phyloP scores from a whole-genome alignment of 768 basidiomycete genomes.

The Cystofilobasidium bisporidii region DNA sequence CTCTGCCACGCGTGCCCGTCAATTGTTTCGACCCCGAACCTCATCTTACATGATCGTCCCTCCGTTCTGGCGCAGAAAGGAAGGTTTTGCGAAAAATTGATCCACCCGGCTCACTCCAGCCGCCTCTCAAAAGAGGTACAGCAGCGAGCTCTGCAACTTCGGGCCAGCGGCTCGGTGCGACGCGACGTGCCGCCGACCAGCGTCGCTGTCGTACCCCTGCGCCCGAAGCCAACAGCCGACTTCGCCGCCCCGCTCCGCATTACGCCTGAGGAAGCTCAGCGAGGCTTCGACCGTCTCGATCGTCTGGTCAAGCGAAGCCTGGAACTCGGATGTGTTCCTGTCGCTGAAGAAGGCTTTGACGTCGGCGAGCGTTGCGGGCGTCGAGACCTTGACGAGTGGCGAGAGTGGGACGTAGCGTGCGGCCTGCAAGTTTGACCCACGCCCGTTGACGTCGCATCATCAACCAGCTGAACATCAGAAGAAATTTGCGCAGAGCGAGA shows the following conservation, averaged over 20 bases:
- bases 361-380: constrained; percentile 44
- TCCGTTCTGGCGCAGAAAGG: too few species aligned
- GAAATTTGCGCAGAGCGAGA: constrained; percentile 30
- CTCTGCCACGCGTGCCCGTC: too few species aligned
- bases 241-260: background rate
- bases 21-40: too few species aligned
- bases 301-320: constrained; percentile 45
- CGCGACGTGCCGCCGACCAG: too few species aligned
- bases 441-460: too few species aligned
- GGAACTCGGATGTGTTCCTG: constrained; percentile 34
- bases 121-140: too few species aligned
- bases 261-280: background rate
- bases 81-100: too few species aligned
- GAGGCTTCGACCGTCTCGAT: constrained; percentile 58
- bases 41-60: too few species aligned
- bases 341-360: constrained; percentile 69
- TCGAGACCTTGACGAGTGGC: constrained; percentile 49
- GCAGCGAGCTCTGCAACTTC: too few species aligned
- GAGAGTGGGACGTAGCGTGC: constrained; percentile 8
- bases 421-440: too few species aligned
- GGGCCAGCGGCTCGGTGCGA: too few species aligned
- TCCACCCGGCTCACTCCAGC: too few species aligned
- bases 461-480: constrained; percentile 10
- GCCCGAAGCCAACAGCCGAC: background rate
- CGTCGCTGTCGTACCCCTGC: background rate